Percentiles rank a stretch among this genome's conserved stretches.
Evolutionary conservation across 2,329 filamentous ascomycete genomes (phyloP).

Genomic region (Colletotrichum karsti): DNA sequence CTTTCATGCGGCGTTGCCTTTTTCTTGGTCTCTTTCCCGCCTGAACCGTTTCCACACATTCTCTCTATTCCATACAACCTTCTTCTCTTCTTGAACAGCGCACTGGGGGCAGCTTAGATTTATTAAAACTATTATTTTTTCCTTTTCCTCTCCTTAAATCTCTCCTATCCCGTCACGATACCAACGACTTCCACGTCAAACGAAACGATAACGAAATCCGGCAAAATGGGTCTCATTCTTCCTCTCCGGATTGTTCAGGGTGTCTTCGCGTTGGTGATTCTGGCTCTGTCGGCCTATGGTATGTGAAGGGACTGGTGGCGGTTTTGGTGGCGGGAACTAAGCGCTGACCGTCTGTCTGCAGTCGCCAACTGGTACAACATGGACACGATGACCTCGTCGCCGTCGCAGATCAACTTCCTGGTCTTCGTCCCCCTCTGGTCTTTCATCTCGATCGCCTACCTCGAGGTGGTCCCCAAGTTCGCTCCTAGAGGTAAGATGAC

Average conservation of each 20-base stretch:
- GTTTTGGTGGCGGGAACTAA: not conserved
- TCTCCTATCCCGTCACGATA: not conserved
- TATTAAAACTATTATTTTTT: constrained; percentile 7
- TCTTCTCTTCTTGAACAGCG: constrained; percentile 25
- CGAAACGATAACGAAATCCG: constrained; percentile 28
- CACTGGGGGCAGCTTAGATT: constrained; percentile 29
- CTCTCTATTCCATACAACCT: not conserved
- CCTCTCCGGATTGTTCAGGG: constrained; percentile 55
- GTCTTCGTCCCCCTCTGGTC: constrained; percentile 64
- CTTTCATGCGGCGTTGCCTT: constrained; percentile 26
- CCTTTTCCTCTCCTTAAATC: not conserved
- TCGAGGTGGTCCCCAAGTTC: constrained; percentile 59
- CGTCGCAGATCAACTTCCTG: constrained; percentile 65
- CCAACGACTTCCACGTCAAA: not conserved
- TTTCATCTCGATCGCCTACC: constrained; percentile 61
- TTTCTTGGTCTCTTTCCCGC: constrained; percentile 19
- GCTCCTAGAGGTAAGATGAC: constrained; percentile 46
- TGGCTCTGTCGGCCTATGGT: constrained; percentile 61
- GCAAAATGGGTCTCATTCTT: constrained; percentile 52
- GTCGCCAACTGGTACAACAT: constrained; percentile 69
- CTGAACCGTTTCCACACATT: constrained; percentile 9
- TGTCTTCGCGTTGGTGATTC: constrained; percentile 52
- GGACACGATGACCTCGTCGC: constrained; percentile 62
- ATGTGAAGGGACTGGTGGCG: constrained; percentile 32
- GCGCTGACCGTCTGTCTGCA: constrained; percentile 38